A percentile compares a stretch with the other conserved stretches of the same genome.
phyloP scores from a whole-genome alignment of 306 rosid genomes.

The Oxytropis ochrocephala region DNA sequence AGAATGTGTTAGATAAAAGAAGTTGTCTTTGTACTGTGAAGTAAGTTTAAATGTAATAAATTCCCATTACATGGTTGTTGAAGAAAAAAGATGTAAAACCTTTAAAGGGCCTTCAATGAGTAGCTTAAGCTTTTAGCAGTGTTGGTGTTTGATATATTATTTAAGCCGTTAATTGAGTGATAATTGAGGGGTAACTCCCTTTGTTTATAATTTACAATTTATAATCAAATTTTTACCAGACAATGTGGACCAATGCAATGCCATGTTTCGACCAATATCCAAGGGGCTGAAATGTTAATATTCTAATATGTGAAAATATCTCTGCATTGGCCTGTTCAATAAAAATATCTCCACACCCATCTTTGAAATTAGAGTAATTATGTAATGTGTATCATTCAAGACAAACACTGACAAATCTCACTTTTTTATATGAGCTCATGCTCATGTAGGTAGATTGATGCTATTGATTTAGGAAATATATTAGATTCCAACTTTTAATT shows the following conservation, averaged over 20 bases:
- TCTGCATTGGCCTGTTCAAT: not conserved
- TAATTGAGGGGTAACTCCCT: no score
- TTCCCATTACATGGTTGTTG: not conserved
- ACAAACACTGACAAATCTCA: not conserved
- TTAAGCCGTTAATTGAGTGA: not conserved
- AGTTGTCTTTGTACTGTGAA: not conserved
- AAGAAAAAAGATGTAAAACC: not conserved
- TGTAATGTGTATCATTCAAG: not conserved
- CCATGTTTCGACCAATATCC: not conserved
- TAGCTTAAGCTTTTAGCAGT: not conserved
- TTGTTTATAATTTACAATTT: no score
- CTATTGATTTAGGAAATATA: conserved; percentile 6
- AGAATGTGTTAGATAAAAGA: not conserved
- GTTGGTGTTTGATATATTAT: not conserved
- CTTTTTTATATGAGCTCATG: not conserved
- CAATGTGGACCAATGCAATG: not conserved
- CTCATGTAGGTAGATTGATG: not conserved
- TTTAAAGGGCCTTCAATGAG: not conserved
- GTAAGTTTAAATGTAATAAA: not conserved
- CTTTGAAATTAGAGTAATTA: not conserved
- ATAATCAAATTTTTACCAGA: no score
- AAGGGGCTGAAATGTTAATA: not conserved
- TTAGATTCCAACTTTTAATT: conserved; percentile 10
- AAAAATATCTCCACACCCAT: not conserved
- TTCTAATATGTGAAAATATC: not conserved